A percentile compares a stretch with the other conserved stretches of the same genome.
Evolutionary conservation across 257 asterid genomes (phyloP).

Genomic region (Petunia axillaris): DNA sequence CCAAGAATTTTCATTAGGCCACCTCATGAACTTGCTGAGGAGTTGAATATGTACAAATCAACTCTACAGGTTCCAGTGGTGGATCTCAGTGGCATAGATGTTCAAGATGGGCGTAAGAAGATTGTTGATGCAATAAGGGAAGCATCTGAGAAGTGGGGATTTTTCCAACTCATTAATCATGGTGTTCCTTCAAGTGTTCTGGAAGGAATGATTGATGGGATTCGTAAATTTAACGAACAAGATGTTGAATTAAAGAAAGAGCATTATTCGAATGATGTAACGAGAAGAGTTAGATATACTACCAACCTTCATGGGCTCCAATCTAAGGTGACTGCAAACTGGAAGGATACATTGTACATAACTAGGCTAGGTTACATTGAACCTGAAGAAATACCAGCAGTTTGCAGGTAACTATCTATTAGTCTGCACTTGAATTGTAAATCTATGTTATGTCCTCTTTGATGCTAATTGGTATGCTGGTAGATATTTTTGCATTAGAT

Average conservation of each 20-base stretch:
- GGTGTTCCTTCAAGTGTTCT: slow-evolving; percentile 49
- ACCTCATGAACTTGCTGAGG: slow-evolving; percentile 43
- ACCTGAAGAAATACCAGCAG: slow-evolving; percentile 57
- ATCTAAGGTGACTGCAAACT: slow-evolving; percentile 55
- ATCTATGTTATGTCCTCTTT: too few relatives aligned
- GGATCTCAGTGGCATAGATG: slow-evolving; percentile 43
- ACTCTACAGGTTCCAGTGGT: slow-evolving; percentile 49
- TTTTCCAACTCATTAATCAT: slow-evolving; percentile 68
- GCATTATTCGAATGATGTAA: slow-evolving; percentile 39
- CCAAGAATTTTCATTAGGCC: too few relatives aligned
- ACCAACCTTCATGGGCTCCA: slow-evolving; percentile 63
- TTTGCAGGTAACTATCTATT: slow-evolving; percentile 53
- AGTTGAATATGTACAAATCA: slow-evolving; percentile 24
- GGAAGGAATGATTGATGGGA: slow-evolving; percentile 62
- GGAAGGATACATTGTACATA: slow-evolving; percentile 73
- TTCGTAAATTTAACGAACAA: slow-evolving; percentile 61
- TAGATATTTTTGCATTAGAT: too few relatives aligned
- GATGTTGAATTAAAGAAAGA: slow-evolving; percentile 54
- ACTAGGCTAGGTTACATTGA: slow-evolving; percentile 33
- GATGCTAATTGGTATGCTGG: too few relatives aligned
- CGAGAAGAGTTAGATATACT: slow-evolving; percentile 51
- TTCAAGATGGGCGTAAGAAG: slow-evolving; percentile 28
- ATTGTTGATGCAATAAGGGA: slow-evolving; percentile 36
- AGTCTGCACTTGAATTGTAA: too few relatives aligned
- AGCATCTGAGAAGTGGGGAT: slow-evolving; percentile 69